Evolutionary conservation across 2,329 filamentous ascomycete genomes (phyloP).

Genomic region (Samsoniella hepiali): DNA sequence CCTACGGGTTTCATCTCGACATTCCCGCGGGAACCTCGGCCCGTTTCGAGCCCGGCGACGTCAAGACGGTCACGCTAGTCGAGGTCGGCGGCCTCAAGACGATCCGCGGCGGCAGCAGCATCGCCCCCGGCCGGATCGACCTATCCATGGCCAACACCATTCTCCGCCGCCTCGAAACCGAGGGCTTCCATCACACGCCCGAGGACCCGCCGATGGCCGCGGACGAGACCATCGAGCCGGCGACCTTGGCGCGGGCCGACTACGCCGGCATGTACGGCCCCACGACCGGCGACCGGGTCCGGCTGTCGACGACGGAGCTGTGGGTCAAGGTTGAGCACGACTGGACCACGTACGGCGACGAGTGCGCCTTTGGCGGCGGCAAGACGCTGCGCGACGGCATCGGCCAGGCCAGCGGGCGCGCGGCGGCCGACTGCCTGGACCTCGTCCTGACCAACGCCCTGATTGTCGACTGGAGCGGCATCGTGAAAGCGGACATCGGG

Average conservation of each 20-base stretch:
- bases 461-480: constrained; percentile 86
- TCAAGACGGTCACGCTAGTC: constrained; percentile 83
- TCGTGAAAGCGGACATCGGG: constrained; percentile 96
- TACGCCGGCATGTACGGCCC: constrained; percentile 92
- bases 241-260: constrained; percentile 70
- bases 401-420: constrained; percentile 80
- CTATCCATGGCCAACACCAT: constrained; percentile 61
- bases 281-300: constrained; percentile 78
- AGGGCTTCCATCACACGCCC: constrained; percentile 74
- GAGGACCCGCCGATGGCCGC: constrained; percentile 54
- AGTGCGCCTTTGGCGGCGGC: constrained; percentile 92
- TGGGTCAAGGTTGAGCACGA: constrained; percentile 92
- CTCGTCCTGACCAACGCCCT: constrained; percentile 86
- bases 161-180: constrained; percentile 61
- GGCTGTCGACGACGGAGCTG: constrained; percentile 80
- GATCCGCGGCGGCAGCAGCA: constrained; percentile 77
- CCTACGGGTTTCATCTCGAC: constrained; percentile 84
- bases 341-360: constrained; percentile 79
- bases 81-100: constrained; percentile 78
- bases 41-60: constrained; percentile 90
- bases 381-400: constrained; percentile 94
- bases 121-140: constrained; percentile 73
- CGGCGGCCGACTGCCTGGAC: constrained; percentile 71
- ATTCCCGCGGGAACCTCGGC: constrained; percentile 89
- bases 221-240: constrained; percentile 53